These are phyloP conservation scores for Postia placenta DNA, from an alignment of 768 basidiomycete species.

Conservation along the genomic window DNA sequence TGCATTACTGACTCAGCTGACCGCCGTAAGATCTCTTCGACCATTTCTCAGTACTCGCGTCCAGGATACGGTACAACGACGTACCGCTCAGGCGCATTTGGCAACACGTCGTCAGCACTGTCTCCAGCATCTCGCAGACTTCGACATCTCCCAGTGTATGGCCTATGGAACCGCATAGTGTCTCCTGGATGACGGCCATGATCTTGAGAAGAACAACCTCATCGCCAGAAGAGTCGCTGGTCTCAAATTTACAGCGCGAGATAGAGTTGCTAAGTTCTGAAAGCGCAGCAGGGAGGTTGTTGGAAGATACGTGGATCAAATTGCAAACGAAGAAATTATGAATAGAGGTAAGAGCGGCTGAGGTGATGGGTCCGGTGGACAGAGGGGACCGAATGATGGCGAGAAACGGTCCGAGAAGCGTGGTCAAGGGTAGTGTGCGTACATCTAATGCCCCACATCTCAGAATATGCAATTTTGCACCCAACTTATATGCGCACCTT, in stretches of 20 bases:
- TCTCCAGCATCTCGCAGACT: slow-evolving; percentile 97
- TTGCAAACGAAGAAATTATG: slow-evolving; percentile 84
- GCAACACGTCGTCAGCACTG: slow-evolving; percentile 93
- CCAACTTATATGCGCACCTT: slow-evolving; percentile 37
- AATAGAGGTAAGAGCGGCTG: slow-evolving; percentile 83
- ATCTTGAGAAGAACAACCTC: slow-evolving; percentile 93
- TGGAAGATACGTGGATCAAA: slow-evolving; percentile 54
- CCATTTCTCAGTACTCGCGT: not conserved
- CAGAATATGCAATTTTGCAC: not conserved
- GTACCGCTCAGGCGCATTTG: slow-evolving; percentile 93
- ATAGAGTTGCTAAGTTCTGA: slow-evolving; percentile 83
- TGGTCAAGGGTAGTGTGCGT: slow-evolving; percentile 46
- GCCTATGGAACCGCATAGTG: slow-evolving; percentile 67
- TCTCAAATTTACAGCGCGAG: slow-evolving; percentile 97
- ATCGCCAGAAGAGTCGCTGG: slow-evolving; percentile 94
- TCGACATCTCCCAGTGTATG: slow-evolving; percentile 82
- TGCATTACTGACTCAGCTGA: slow-evolving; percentile 91
- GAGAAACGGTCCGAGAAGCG: slow-evolving; percentile 82
- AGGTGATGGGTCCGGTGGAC: slow-evolving; percentile 96
- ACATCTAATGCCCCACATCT: slow-evolving; percentile 41
- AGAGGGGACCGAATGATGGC: slow-evolving; percentile 89
- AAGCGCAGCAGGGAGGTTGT: slow-evolving; percentile 59
- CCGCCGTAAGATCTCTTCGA: slow-evolving; percentile 74
- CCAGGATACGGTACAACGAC: slow-evolving; percentile 24
- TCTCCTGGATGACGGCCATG: slow-evolving; percentile 82